Evolutionary conservation across 2,329 filamentous ascomycete genomes (phyloP).

Genomic region (Arthrobotrys sphaeroides): DNA sequence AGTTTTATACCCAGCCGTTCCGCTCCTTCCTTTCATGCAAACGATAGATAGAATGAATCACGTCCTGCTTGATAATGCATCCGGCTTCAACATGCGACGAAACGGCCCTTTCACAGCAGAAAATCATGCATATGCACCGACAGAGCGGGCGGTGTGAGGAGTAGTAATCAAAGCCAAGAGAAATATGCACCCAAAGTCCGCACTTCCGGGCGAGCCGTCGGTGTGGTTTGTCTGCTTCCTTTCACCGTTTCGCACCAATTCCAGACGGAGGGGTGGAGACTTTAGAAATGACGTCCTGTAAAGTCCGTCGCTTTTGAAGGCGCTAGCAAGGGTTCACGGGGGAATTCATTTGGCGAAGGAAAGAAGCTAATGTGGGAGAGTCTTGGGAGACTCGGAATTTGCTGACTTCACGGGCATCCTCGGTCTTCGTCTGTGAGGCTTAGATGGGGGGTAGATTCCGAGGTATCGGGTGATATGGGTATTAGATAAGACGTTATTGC

Average conservation of each 20-base stretch:
- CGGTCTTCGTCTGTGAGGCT: background rate
- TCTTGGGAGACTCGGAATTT: background rate
- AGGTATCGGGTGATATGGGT: background rate
- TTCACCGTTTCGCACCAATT: background rate
- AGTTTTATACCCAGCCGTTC: slow-evolving; percentile 26
- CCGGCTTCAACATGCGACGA: background rate
- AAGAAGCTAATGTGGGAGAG: no score
- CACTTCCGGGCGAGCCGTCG: slow-evolving; percentile 39
- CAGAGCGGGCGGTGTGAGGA: background rate
- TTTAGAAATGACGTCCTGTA: slow-evolving; percentile 37
- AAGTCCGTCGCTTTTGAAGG: slow-evolving; percentile 35
- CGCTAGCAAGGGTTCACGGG: slow-evolving; percentile 21
- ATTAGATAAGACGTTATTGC: no score
- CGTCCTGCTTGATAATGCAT: slow-evolving; percentile 33
- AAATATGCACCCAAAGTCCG: slow-evolving; percentile 25
- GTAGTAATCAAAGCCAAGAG: slow-evolving; percentile 18
- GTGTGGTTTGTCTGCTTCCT: background rate
- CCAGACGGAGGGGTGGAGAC: background rate
- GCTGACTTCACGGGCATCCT: slow-evolving; percentile 7
- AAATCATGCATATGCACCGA: background rate
- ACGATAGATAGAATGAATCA: background rate
- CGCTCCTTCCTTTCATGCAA: background rate
- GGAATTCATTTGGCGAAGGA: slow-evolving; percentile 10
- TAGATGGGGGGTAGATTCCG: background rate
- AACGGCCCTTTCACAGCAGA: background rate